Base-by-base conservation (phyloP, 2,329 filamentous ascomycete genomes). In the Claviceps purpurea region DNA sequence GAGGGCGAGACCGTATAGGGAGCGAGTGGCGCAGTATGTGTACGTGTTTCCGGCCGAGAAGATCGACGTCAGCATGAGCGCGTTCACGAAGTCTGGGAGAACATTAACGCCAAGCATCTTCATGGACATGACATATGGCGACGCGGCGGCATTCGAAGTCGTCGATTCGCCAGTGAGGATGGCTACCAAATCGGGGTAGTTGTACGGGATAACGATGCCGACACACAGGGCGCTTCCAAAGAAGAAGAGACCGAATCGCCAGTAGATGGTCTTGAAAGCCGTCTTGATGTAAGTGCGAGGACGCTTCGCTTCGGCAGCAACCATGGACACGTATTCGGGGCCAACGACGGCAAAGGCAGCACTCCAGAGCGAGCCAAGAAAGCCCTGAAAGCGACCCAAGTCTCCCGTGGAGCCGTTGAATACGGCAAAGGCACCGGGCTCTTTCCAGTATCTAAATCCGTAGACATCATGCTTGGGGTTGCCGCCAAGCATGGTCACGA, bases 401-500 rank as follows among this genome's bases (percentile, higher is more conserved):
- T 73, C 61, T 3, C 83, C 83, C 0, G 69, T 70, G 43, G 79
- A 75, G 34, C 51, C 51, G 54, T 82, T 75, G 54, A 78, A 71
- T 56, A 81, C 75, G 16, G 74, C 75, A 49, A 70, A 65, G 59
- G 64, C 56, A 34, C 64, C 66, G 1, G 68, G 63, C 39, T 62
- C 58, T 4, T 72, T 74, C 82, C 82, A 86, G 61, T 82, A 81
- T 18, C 83, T 73, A 63, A 89, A 89, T 20, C 85, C 85, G 60
- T 81, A 87, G 1, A 79, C 72, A 59, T 86, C 82, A 47, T 78
- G 70, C 5, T 80, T 63, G 0, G 87, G 87, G 58, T 90, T 90
- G 34, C 84, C 87, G 39, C 86, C 87, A 7, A 88, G 71, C 83
- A 89, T 89, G 48, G 81, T 82, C 58, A 91, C 74, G 61, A 91